These are phyloP conservation scores for Talaromyces marneffei DNA, from an alignment of 2,329 filamentous ascomycete genomes.

Conservation along the genomic window DNA sequence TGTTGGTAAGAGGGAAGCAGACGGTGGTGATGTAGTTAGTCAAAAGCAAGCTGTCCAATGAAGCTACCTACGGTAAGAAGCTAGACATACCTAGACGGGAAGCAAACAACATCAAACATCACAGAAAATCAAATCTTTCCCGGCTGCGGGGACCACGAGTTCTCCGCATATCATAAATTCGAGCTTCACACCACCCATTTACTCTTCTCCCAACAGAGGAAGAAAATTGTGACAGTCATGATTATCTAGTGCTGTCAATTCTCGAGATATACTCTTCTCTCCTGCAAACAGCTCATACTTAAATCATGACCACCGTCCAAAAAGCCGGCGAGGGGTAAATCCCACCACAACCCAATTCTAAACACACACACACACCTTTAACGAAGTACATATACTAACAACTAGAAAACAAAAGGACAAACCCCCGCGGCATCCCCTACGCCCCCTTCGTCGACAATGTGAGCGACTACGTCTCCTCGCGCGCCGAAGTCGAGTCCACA, in stretches of 20 bases:
- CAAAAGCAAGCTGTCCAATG: not conserved
- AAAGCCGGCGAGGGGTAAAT: slow-evolving; percentile 15
- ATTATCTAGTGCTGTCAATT: not conserved
- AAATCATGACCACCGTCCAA: slow-evolving; percentile 23
- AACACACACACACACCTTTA: not conserved
- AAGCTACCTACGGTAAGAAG: too few species aligned
- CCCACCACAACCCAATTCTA: not conserved
- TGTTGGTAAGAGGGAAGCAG: not conserved
- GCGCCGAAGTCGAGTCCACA: slow-evolving; percentile 42
- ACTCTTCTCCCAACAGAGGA: not conserved
- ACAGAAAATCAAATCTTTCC: not conserved
- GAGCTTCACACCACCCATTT: not conserved
- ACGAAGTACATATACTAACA: not conserved
- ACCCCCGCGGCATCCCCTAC: slow-evolving; percentile 42
- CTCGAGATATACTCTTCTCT: too few species aligned
- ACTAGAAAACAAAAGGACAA: slow-evolving; percentile 28
- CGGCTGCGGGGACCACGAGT: slow-evolving; percentile 1
- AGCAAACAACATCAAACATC: not conserved
- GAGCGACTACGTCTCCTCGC: slow-evolving; percentile 41
- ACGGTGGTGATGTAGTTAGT: too few species aligned
- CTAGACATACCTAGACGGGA: not conserved
- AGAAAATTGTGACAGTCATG: not conserved
- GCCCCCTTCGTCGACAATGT: slow-evolving; percentile 46
- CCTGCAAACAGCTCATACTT: not conserved
- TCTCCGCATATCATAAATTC: not conserved